Conservation (phyloP, 352 stramenopile genomes). For the Pythium periplocum region DNA sequence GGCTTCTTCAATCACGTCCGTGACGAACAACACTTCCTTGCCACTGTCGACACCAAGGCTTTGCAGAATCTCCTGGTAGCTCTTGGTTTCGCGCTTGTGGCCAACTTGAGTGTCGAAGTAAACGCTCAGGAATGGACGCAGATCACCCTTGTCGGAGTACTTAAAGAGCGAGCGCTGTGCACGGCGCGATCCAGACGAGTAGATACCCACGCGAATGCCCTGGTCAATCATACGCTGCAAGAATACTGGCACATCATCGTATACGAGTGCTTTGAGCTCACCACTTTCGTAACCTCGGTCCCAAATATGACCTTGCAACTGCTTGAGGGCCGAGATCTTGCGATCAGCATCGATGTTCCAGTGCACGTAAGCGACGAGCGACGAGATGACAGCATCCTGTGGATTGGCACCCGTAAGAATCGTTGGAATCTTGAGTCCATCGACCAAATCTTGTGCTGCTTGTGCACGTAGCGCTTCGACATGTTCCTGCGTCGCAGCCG, state of each 20-base stretch:
- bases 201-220: slow-evolving; percentile 88
- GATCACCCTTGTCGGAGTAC: slow-evolving; percentile 77
- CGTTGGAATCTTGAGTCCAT: slow-evolving; percentile 23
- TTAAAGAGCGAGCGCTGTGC: slow-evolving; percentile 86
- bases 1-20: slow-evolving; percentile 84
- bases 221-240: slow-evolving; percentile 71
- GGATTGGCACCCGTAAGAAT: slow-evolving; percentile 12
- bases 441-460: slow-evolving; percentile 28
- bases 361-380: slow-evolving; percentile 50
- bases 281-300: slow-evolving; percentile 79
- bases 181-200: slow-evolving; percentile 89
- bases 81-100: slow-evolving; percentile 65
- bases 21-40: slow-evolving; percentile 85
- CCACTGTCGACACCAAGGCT: slow-evolving; percentile 75
- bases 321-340: slow-evolving; percentile 88
- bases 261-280: slow-evolving; percentile 88
- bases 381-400: slow-evolving; percentile 25
- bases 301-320: slow-evolving; percentile 90
- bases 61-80: slow-evolving; percentile 79
- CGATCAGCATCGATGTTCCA: slow-evolving; percentile 70
- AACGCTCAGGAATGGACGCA: slow-evolving; percentile 61
- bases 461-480: slow-evolving; percentile 43
- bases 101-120: slow-evolving; percentile 87
- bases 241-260: slow-evolving; percentile 86
- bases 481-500: slow-evolving; percentile 40